Evolutionary conservation across 345 rosid genomes (phyloP), one percentile per base, ranked within the genome.

Genomic region (Diplotaxis tenuifolia): DNA sequence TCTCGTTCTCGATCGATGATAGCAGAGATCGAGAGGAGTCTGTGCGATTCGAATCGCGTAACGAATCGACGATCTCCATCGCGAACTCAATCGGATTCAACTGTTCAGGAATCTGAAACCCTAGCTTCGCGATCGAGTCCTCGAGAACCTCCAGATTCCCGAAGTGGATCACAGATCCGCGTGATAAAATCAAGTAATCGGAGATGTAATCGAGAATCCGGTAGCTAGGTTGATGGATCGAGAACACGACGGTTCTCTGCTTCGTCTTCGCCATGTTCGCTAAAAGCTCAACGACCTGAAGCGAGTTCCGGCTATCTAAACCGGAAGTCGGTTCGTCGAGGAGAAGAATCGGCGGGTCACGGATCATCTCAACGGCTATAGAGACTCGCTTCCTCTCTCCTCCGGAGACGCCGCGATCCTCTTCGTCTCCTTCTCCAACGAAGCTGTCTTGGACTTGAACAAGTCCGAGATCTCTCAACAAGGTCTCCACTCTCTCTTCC

Each of bases 291-390:
- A 91, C 87, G 38, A 94, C 98, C 62, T 89, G 95, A 25, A 84
- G 89, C 19, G 96, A 95, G 25, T 90, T 88, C 53, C 85, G 81
- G 73, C 96, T 89, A 70, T 89, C 98, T 8, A 93, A 80, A 52
- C 98, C 98, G 2, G 96, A 91, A 15, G 98, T 94, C 16, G 97
- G 96, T 73, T 94, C 98, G 52, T 94, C 97, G 10, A 94, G 84
- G 52, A 94, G 83, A 59, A 94, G 74, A 68, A 94, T 79, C 0
- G 89, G 80, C 2, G 98, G 96, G 60, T 89, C 89, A 14, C 89
- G 91, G 47, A 93, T 93, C 82, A 91, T 81, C 55, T 94, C 98
- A 14, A 89, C 86, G 9, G 92, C 98, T 34, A 94, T 87, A 0
- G 97, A 91, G 5, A 94, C 96, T 75, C 98, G 83, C 75, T 89